Evolutionary conservation across 768 basidiomycete genomes (phyloP).

Genomic region (Termitomyces eurrhizus): DNA sequence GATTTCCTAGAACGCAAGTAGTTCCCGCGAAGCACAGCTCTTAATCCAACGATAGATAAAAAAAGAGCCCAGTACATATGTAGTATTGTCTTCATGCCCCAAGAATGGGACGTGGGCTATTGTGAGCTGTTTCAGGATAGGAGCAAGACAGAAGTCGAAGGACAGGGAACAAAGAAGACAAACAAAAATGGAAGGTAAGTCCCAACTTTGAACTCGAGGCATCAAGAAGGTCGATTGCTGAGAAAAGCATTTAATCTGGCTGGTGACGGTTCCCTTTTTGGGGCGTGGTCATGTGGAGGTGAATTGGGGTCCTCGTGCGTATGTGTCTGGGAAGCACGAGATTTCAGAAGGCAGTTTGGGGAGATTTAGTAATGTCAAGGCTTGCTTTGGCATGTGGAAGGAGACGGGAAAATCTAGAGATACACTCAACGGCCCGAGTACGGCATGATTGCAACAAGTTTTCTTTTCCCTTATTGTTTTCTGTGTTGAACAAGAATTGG

Average conservation of each 20-base stretch:
- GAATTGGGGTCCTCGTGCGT: conserved; percentile 2
- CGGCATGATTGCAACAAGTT: background rate
- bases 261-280: background rate
- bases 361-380: background rate
- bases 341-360: background rate
- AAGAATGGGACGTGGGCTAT: background rate
- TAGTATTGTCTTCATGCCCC: background rate
- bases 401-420: background rate
- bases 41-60: conserved; percentile 1
- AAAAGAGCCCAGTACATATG: background rate
- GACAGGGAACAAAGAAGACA: conserved; percentile 2
- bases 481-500: background rate
- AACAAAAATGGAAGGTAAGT: conserved; percentile 4
- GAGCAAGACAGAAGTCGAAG: background rate
- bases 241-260: conserved; percentile 16
- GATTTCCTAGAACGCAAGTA: background rate
- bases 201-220: conserved; percentile 3
- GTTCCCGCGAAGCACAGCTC: conserved; percentile 8
- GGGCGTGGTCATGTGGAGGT: conserved; percentile 9
- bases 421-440: background rate
- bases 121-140: conserved; percentile 4
- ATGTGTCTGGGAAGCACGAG: background rate
- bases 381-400: background rate
- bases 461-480: background rate
- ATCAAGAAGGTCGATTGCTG: conserved; percentile 6